Base-by-base conservation (phyloP, 2,329 filamentous ascomycete species). In the Paecilomyces variotii region DNA sequence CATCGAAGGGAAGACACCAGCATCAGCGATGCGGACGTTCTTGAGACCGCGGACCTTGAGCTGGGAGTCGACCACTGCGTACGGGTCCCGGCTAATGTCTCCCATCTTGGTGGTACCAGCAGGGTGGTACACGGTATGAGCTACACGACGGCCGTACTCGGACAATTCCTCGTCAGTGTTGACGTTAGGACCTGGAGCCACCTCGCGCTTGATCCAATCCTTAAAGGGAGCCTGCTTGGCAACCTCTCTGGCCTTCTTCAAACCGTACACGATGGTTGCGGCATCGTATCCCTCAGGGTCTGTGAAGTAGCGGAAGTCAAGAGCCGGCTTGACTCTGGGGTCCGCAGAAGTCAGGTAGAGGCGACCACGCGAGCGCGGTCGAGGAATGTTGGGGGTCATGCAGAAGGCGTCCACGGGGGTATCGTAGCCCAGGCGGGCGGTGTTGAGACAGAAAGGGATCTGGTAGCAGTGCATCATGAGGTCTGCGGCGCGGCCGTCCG, bases 401-500 rank as follows among this genome's bases (percentile, higher is more conserved):
- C 90, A 94, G 80, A 95, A 95, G 56, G 90, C 90, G 68, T 92
- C 88, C 61, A 87, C 78, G 54, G 84, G 84, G 49, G 79, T 79
- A 67, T 86, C 84, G 72, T 87, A 96, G 64, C 91, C 91, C 10
- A 96, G 82, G 49, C 89, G 86, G 57, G 82, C 78, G 1, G 91
- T 96, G 82, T 96, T 96, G 65, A 91, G 84, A 62, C 87, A 89
- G 77, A 96, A 96, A 57, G 91, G 91, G 65, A 96, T 95, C 77
- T 96, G 91, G 80, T 96, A 96, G 83, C 91, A 96, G 79, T 96
- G 91, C 88, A 94, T 94, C 91, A 96, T 96, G 68, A 95, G 78
- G 70, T 96, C 91, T 63, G 88, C 89, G 57, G 89, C 87, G 61
- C 88, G 83, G 56, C 88, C 88, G 66, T 95, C 90, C 62, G 78